A percentile compares a stretch with the other conserved stretches of the same genome.
phyloP scores from a whole-genome alignment of 345 rosid species.

The Syzygium jambos region DNA sequence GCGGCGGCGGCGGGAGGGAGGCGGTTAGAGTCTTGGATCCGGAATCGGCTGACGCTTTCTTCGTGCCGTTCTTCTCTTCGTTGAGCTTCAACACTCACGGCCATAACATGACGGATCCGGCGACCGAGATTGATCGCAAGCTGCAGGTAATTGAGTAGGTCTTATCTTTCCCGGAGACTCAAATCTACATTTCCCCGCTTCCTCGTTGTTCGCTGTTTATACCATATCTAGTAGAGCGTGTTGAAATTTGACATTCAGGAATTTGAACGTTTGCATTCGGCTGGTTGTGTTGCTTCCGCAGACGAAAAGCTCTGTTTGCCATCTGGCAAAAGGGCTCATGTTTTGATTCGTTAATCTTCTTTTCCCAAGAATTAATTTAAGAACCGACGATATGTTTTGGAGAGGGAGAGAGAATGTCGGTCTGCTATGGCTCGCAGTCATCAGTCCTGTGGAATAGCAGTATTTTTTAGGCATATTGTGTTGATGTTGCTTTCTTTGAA shows the following conservation, averaged over 20 bases:
- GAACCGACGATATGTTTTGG: neutral
- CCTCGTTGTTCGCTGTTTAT: neutral
- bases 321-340: neutral
- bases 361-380: neutral
- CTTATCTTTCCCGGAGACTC: neutral
- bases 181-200: neutral
- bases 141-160: slow-evolving; percentile 57
- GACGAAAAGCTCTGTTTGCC: neutral
- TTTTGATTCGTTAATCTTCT: neutral
- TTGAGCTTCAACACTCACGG: slow-evolving; percentile 89
- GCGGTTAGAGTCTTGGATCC: slow-evolving; percentile 92
- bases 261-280: neutral
- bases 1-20: slow-evolving; percentile 35
- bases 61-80: slow-evolving; percentile 89
- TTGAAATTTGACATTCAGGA: neutral
- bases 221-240: neutral
- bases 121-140: slow-evolving; percentile 69
- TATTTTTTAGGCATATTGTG: neutral
- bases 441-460: neutral
- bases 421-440: neutral
- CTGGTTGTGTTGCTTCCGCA: neutral
- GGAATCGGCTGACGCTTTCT: slow-evolving; percentile 74
- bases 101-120: slow-evolving; percentile 91
- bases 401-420: neutral
- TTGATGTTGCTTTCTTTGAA: neutral